Conservation (phyloP, 148 eudicot genomes). For the Gaultheria prostrata region DNA sequence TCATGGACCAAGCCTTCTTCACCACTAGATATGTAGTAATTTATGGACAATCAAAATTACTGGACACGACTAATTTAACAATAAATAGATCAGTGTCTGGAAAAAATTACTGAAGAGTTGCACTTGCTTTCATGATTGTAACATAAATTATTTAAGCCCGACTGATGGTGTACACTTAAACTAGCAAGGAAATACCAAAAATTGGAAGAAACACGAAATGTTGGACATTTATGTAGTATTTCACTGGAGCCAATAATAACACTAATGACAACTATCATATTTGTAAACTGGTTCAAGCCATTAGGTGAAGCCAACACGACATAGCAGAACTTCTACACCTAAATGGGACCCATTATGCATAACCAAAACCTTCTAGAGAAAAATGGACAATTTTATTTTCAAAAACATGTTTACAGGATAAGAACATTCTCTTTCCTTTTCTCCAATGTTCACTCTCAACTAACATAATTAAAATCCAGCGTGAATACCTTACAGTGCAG, state of each 20-base stretch:
- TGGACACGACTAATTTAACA: background rate
- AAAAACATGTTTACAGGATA: background rate
- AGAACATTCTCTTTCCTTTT: background rate
- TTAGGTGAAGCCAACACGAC: background rate
- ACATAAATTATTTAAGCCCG: background rate
- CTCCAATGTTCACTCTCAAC: background rate
- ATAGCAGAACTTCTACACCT: slow-evolving; percentile 12
- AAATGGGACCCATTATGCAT: background rate
- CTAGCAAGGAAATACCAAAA: background rate
- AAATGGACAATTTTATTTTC: too few relatives aligned
- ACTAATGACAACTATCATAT: background rate
- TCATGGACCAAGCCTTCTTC: background rate
- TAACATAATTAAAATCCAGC: background rate
- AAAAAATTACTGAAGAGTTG: background rate
- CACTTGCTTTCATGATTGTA: background rate
- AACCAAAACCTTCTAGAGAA: background rate
- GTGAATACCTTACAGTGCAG: background rate
- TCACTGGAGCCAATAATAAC: background rate
- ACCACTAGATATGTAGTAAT: background rate
- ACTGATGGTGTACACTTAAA: background rate
- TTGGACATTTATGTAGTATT: background rate
- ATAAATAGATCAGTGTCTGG: background rate
- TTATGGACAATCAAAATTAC: background rate
- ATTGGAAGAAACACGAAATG: background rate
- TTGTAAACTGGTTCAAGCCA: background rate